These are phyloP conservation scores for Podosphaera leucotricha DNA, from an alignment of 2,329 filamentous ascomycete genomes.

Conservation along the genomic window DNA sequence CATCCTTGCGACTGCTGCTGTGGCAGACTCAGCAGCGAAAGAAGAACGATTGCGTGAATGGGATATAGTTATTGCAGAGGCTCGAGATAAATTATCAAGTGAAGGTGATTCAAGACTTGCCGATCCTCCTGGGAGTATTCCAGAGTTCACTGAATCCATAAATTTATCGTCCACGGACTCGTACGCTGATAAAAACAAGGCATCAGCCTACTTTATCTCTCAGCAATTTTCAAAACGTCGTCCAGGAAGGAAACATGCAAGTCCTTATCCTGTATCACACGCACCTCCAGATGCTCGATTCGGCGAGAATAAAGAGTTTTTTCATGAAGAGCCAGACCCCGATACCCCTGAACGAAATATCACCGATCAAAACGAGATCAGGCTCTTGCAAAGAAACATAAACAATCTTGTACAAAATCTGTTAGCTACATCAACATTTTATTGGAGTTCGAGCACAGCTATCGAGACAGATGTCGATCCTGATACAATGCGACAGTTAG, in stretches of 20 bases:
- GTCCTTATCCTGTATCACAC: not conserved
- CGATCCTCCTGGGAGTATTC: not conserved
- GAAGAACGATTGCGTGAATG: constrained; percentile 32
- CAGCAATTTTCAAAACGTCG: not conserved
- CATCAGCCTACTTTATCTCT: not conserved
- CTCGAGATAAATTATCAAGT: constrained; percentile 13
- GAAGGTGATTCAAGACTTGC: not conserved
- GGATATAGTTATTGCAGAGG: constrained; percentile 34
- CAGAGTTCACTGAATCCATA: not conserved
- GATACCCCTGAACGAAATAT: constrained; percentile 1
- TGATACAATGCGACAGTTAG: not conserved
- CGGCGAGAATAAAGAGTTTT: not conserved
- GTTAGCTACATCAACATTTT: not conserved
- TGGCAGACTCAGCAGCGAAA: constrained; percentile 37
- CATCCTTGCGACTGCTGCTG: constrained; percentile 38
- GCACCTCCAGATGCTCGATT: not conserved
- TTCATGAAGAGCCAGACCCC: not conserved
- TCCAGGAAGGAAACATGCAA: not conserved
- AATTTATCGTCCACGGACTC: not conserved
- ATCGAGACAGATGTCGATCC: not conserved
- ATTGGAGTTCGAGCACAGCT: not conserved
- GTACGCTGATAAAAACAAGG: not conserved
- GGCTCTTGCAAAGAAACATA: not conserved
- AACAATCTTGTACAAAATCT: not conserved
- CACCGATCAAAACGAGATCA: not conserved